Conservation (phyloP, 1,284 basidiomycete species). For the Coriolopsis trogii region DNA sequence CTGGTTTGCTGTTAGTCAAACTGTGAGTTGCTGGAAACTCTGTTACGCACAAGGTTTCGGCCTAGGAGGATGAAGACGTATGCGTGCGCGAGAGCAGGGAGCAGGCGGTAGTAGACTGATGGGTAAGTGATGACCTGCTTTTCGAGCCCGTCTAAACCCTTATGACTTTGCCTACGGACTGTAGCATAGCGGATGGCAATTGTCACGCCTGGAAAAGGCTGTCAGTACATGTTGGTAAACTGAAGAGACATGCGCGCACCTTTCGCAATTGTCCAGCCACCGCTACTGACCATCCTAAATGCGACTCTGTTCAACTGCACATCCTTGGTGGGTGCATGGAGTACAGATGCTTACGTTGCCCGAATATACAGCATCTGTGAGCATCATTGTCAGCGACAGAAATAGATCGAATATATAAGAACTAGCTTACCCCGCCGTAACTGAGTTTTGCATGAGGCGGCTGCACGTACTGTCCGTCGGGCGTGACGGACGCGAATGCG, state of each 20-base stretch:
- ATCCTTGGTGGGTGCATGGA: background rate
- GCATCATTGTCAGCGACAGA: background rate
- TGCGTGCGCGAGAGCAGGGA: slow-evolving; percentile 69
- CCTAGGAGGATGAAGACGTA: slow-evolving; percentile 77
- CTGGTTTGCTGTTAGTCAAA: slow-evolving; percentile 33
- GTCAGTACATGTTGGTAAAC: too few species aligned
- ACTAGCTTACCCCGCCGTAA: slow-evolving; percentile 67
- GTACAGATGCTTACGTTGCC: slow-evolving; percentile 44
- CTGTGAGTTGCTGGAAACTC: background rate
- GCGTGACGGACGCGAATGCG: slow-evolving; percentile 72
- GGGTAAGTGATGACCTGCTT: slow-evolving; percentile 71
- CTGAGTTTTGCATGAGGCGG: slow-evolving; percentile 77
- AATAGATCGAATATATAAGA: background rate
- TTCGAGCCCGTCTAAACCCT: slow-evolving; percentile 56
- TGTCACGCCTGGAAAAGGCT: slow-evolving; percentile 52
- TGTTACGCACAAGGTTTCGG: slow-evolving; percentile 53
- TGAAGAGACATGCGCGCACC: slow-evolving; percentile 36
- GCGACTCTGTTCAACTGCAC: too few species aligned
- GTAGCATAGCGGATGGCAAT: slow-evolving; percentile 77
- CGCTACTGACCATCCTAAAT: slow-evolving; percentile 60
- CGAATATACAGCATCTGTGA: slow-evolving; percentile 74
- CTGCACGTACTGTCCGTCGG: slow-evolving; percentile 66
- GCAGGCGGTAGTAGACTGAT: slow-evolving; percentile 68
- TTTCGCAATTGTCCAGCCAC: slow-evolving; percentile 64
- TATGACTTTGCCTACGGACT: slow-evolving; percentile 70